A percentile compares a stretch with the other conserved stretches of the same genome.
Conservation (phyloP, 345 rosid species). For the Nephelium lappaceum region DNA sequence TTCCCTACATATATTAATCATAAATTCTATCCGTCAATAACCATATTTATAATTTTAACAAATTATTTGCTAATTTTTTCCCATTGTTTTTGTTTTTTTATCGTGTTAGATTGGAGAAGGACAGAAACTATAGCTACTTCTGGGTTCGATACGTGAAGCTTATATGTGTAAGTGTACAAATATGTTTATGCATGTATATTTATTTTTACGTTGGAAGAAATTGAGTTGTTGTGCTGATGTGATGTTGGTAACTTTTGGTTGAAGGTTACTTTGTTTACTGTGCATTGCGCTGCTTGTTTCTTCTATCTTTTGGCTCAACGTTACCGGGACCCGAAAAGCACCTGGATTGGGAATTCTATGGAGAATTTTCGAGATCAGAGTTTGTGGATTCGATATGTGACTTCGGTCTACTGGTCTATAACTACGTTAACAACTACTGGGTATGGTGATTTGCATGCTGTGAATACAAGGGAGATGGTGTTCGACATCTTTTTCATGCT, state of each 20-base stretch:
- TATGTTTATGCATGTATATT: too few species aligned
- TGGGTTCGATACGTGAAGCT: slow-evolving; percentile 74
- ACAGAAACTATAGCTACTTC: slow-evolving; percentile 68
- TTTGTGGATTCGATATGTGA: slow-evolving; percentile 50
- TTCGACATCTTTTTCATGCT: slow-evolving; percentile 65
- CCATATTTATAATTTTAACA: too few species aligned
- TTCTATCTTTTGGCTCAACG: slow-evolving; percentile 56
- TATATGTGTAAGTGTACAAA: slow-evolving; percentile 54
- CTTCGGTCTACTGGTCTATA: slow-evolving; percentile 82
- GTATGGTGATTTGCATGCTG: slow-evolving; percentile 86
- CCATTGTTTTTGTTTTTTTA: not conserved
- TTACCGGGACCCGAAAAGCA: slow-evolving; percentile 45
- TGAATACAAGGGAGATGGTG: slow-evolving; percentile 61
- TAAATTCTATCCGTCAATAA: too few species aligned
- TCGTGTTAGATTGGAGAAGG: slow-evolving; percentile 75
- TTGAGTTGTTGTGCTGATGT: too few species aligned
- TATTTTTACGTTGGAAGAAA: too few species aligned
- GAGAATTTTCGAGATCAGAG: slow-evolving; percentile 36
- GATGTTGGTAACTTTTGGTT: not conserved
- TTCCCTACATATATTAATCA: too few species aligned
- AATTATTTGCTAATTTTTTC: too few species aligned
- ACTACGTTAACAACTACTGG: slow-evolving; percentile 82
- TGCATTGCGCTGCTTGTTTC: slow-evolving; percentile 80
- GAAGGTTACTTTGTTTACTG: slow-evolving; percentile 76
- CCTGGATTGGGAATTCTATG: slow-evolving; percentile 63